phyloP scores from a whole-genome alignment of 108 stramenopile genomes.

The Parietichytrium sp. region DNA sequence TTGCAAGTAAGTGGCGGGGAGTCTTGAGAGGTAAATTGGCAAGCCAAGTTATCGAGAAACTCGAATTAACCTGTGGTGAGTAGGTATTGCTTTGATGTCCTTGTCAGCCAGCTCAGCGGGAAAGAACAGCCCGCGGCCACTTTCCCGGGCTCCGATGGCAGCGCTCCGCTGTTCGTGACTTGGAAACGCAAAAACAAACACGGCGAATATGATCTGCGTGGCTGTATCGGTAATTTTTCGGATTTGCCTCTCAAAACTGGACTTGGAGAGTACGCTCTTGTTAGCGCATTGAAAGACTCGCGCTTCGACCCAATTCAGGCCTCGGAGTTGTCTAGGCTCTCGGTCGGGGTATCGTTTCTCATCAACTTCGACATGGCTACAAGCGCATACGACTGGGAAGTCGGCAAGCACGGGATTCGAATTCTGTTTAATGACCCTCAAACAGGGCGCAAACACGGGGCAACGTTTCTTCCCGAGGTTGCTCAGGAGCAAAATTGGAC shows the following conservation, averaged over 20 bases:
- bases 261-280: neutral
- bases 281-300: neutral
- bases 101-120: neutral
- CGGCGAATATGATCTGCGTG: neutral
- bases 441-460: neutral
- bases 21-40: too few relatives aligned
- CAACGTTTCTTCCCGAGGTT: constrained; percentile 20
- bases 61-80: too few relatives aligned
- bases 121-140: neutral
- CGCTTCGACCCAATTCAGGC: neutral
- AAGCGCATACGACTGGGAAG: constrained; percentile 6
- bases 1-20: too few relatives aligned
- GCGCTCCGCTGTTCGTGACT: constrained; percentile 11
- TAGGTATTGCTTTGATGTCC: constrained; percentile 16
- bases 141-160: neutral
- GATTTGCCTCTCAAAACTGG: neutral
- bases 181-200: too few relatives aligned
- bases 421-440: neutral
- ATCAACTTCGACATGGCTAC: neutral
- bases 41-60: too few relatives aligned
- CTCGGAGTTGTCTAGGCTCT: neutral
- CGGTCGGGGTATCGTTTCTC: constrained; percentile 11
- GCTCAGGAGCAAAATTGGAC: constrained; percentile 30
- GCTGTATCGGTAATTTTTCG: constrained; percentile 35
- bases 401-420: constrained; percentile 29